Percentiles rank a stretch among this genome's conserved stretches.
Conservation (phyloP, 1,284 basidiomycete species). For the Ganoderma leucocontextum region DNA sequence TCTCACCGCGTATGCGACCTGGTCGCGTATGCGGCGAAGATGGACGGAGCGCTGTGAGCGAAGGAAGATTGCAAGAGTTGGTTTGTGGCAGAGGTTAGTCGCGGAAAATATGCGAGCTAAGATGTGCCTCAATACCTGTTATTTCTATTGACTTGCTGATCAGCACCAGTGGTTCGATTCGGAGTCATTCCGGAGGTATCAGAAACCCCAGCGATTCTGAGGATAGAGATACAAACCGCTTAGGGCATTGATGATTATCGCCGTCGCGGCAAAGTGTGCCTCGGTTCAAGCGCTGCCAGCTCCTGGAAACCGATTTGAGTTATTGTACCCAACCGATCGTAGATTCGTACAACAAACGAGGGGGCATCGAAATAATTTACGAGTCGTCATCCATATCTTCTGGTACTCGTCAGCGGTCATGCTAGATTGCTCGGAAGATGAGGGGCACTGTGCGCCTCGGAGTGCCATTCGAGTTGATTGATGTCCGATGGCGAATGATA, state of each 20-base stretch:
- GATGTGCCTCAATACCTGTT: neutral
- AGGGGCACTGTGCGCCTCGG: neutral
- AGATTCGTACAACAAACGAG: neutral
- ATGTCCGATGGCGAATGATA: neutral
- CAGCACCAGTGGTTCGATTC: neutral
- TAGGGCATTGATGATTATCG: too few relatives aligned
- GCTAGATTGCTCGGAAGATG: neutral
- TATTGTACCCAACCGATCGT: neutral
- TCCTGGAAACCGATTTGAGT: neutral
- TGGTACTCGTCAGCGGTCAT: neutral
- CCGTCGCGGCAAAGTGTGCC: neutral
- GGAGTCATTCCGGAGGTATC: neutral
- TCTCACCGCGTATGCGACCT: constrained; percentile 95
- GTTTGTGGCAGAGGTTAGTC: neutral
- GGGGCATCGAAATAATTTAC: neutral
- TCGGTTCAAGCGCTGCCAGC: neutral
- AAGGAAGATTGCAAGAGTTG: neutral
- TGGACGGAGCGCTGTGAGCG: constrained; percentile 57
- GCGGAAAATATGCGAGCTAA: neutral
- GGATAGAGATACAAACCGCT: too few relatives aligned
- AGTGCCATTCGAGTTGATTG: neutral
- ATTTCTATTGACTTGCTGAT: neutral
- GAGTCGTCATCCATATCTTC: neutral
- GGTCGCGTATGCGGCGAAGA: constrained; percentile 83
- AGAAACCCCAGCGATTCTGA: neutral